phyloP scores from a whole-genome alignment of 148 eudicot species.

The Mesembryanthemum crystallinum region DNA sequence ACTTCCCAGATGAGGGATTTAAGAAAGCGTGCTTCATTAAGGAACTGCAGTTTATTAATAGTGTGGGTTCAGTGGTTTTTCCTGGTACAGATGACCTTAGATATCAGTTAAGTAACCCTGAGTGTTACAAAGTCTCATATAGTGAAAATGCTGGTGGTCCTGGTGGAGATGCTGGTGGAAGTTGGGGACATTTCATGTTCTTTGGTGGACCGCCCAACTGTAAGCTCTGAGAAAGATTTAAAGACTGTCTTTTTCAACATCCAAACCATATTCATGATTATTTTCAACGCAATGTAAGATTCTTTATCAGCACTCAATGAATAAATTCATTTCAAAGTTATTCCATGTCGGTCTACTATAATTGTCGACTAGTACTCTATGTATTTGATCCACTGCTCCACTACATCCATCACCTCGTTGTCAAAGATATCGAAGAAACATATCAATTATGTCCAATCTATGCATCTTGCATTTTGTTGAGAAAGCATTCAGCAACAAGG shows the following conservation, averaged over 20 bases:
- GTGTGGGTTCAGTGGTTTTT: not conserved
- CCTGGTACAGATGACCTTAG: not conserved
- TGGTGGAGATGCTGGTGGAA: not conserved
- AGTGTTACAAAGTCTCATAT: slow-evolving; percentile 7
- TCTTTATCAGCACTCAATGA: too few species aligned
- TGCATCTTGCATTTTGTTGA: not conserved
- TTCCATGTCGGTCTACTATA: too few species aligned
- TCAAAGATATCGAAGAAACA: not conserved
- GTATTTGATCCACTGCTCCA: too few species aligned
- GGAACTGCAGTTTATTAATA: not conserved
- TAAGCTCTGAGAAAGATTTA: slow-evolving; percentile 6
- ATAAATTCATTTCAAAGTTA: not conserved
- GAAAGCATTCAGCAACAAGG: not conserved
- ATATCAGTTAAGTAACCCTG: not conserved
- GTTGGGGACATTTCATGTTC: slow-evolving; percentile 1
- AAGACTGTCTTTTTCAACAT: too few species aligned
- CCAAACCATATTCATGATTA: too few species aligned
- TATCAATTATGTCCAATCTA: not conserved
- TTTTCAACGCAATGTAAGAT: too few species aligned
- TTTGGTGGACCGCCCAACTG: slow-evolving; percentile 21
- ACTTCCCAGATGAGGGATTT: not conserved
- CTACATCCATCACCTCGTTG: not conserved
- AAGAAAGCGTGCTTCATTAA: not conserved
- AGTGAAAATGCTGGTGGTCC: not conserved
- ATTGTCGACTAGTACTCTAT: not conserved